Base-by-base conservation (phyloP, 129 eudicot species). In the Dittrichia graveolens region DNA sequence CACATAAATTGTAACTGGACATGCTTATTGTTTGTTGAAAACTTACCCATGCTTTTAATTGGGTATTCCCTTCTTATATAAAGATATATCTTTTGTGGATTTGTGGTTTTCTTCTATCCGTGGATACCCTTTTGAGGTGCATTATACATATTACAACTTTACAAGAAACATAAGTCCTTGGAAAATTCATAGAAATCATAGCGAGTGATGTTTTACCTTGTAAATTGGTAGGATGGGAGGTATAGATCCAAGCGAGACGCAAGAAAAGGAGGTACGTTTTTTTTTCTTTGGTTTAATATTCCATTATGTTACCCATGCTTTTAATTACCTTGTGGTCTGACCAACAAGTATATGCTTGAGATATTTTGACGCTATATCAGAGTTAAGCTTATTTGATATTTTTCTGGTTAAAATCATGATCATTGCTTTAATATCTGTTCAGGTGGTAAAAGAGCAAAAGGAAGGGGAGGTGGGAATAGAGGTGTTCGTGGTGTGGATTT, bases 401-500 rank as follows among this genome's bases (percentile, higher is more conserved):
- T 24, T 64, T 45, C 59, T 1, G 5, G 14, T 8, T 55, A 9
- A 52, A 65, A n/a, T 14, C n/a, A 34, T 31, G 34, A 67, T 49
- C 40, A 73, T 48, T 19, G n/a, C 37, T 8, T 62, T 46, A 67
- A 65, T 83, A 55, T n/a, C 12, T 78, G 67, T 83, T 83, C 85
- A 93, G 98, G 98, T 75, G 98, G 96, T 43, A 94, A 90, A 91
- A 87, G 85, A 78, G 96, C 95, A 16, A 94, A 90, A 84, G 98
- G 98, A 71, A 90, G 95, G 76, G 96, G 91, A 41, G 87, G 91
- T 79, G 86, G 91, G 41, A 86, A 83, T 75, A 78, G 87, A 82
- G 98, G 98, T 48, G 98, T 93, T 42, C 95, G 98, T 19, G 98
- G 98, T 50, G 98, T 93, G 82, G 98, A 94, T 78, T 94, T 83